Base-by-base conservation (phyloP, 257 asterid genomes). In the Catharanthus roseus region DNA sequence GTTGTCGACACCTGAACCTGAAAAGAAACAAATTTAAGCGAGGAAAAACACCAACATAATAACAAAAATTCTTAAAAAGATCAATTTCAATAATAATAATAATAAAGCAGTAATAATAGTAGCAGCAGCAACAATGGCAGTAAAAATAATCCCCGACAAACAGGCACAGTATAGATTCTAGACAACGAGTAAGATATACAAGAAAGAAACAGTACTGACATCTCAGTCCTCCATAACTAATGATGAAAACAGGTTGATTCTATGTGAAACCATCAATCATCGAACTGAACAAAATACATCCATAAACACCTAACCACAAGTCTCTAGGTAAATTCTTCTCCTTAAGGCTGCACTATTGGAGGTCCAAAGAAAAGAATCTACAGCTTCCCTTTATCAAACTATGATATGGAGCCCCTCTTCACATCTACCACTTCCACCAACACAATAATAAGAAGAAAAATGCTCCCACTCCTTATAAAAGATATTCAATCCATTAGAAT, bases 1-100 rank as follows among this genome's bases (percentile, higher is more conserved):
- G 90, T 77, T 72, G 80, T 86, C 56, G 99, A 91, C 77, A 97
- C 89, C 83, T 85, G 97, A 71, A 95, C 97, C 99, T 95, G 99
- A 77, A 74, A 82, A 69, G 28, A 21, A 67, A 67, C 68, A 77
- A 50, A 73, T 39, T 65, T 47, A 74, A 42, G 50, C 69, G 63
- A 68, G 77, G 62, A 69, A 54, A 21, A 69, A 67, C 34, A 72
- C 70, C 69, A 36, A 53, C 7, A 53, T 61, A 51, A 31, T 47
- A 15, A 42, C 10, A 42, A 9, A 42, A 42, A 42, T 42, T 42
- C 47, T 42, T 9, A 3, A 42, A 42, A n/a, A n/a, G n/a, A n/a
- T n/a, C n/a, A n/a, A n/a, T n/a, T n/a, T n/a, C n/a, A n/a, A n/a
- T n/a, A n/a, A n/a, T n/a, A n/a, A n/a, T n/a, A n/a, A n/a, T n/a